Percentiles rank a stretch among this genome's conserved stretches.
Evolutionary conservation across 345 rosid genomes (phyloP).

Genomic region (Clarkia xantiana): DNA sequence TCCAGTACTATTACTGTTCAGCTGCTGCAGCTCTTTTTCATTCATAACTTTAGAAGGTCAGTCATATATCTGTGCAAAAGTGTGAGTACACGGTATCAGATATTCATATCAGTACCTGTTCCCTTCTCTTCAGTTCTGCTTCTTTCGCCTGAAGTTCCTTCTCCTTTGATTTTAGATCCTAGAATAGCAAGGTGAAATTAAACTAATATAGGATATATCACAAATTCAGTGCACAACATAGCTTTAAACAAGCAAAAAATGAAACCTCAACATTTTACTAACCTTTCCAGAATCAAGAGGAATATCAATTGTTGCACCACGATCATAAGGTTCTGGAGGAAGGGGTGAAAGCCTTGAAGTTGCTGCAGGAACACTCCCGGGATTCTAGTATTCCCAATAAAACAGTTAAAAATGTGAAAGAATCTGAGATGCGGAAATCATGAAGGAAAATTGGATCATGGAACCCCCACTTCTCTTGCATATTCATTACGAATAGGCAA

Average conservation of each 20-base stretch:
- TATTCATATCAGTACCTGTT: slow-evolving; percentile 39
- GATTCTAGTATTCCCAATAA: slow-evolving; percentile 37
- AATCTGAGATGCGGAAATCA: background rate
- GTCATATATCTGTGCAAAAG: too few species aligned
- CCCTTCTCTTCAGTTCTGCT: slow-evolving; percentile 68
- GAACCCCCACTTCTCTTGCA: slow-evolving; percentile 2
- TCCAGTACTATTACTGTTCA: too few species aligned
- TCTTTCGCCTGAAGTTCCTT: slow-evolving; percentile 91
- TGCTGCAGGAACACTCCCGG: slow-evolving; percentile 60
- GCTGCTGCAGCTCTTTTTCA: too few species aligned
- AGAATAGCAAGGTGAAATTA: slow-evolving; percentile 7
- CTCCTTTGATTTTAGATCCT: slow-evolving; percentile 84
- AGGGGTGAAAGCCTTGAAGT: slow-evolving; percentile 72
- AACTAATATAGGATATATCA: background rate
- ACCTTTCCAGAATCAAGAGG: slow-evolving; percentile 74
- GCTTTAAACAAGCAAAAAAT: slow-evolving; percentile 1
- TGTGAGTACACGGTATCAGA: background rate
- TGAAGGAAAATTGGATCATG: background rate
- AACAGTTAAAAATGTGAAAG: slow-evolving; percentile 4
- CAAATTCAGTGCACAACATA: background rate
- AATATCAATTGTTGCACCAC: slow-evolving; percentile 73
- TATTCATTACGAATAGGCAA: background rate
- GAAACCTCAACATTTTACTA: slow-evolving; percentile 3
- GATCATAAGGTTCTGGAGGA: slow-evolving; percentile 87
- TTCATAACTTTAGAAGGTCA: too few species aligned